Conservation (phyloP, 768 basidiomycete genomes). For the Phylloporus sp. region DNA sequence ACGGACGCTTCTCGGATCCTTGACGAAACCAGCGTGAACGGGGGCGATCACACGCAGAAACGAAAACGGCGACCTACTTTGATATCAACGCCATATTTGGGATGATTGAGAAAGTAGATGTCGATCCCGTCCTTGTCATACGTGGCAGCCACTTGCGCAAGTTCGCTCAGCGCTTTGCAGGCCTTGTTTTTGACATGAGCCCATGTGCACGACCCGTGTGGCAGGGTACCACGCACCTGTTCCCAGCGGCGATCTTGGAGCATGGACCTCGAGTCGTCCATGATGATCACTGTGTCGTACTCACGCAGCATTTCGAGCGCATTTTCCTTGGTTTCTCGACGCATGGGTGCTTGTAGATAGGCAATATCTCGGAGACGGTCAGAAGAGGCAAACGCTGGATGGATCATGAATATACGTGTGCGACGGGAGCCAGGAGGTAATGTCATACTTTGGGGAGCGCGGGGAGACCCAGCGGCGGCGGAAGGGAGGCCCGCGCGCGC, state of each 20-base stretch:
- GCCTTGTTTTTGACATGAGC: conserved; percentile 5
- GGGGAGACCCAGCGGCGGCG: conserved; percentile 4
- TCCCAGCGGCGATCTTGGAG: conserved; percentile 39
- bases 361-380: conserved; percentile 17
- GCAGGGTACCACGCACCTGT: conserved; percentile 36
- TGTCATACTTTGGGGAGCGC: conserved; percentile 15
- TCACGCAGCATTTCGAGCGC: conserved; percentile 35
- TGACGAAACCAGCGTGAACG: neutral
- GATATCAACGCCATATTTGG: conserved; percentile 31
- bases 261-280: conserved; percentile 66
- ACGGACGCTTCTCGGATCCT: conserved; percentile 39
- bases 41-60: neutral
- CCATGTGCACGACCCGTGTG: neutral
- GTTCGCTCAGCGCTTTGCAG: conserved; percentile 32
- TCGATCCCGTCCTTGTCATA: conserved; percentile 63
- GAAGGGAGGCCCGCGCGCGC: neutral
- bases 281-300: conserved; percentile 55
- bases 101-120: conserved; percentile 54
- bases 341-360: conserved; percentile 26
- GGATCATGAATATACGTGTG: conserved; percentile 24
- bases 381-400: conserved; percentile 15
- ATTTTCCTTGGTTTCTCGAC: conserved; percentile 25
- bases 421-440: conserved; percentile 16
- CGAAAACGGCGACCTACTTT: conserved; percentile 29
- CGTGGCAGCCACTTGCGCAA: conserved; percentile 45